Base-by-base conservation (phyloP, 306 rosid genomes). In the Vigna angularis region DNA sequence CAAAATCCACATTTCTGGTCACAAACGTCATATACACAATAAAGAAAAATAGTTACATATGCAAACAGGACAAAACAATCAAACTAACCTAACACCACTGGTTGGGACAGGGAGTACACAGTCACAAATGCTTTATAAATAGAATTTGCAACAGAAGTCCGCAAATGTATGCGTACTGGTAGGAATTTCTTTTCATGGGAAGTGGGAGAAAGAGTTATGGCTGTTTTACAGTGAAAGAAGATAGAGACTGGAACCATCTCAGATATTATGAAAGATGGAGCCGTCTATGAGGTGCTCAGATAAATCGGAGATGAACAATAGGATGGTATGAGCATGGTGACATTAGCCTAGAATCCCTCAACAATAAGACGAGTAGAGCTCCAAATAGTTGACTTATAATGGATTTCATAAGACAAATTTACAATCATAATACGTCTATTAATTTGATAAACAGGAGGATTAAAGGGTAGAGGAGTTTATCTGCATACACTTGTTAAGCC, bases 401-500 rank as follows among this genome's bases (percentile, higher is more conserved):
- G 26, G 16, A 16, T 68, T 58, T 81, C 40, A 24, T 49, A 34
- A 48, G 0, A 69, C 68, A 80, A 55, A 68, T 62, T 30, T 24
- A 52, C 55, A 44, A 18, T 42, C 28, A 75, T 24, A 34, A 55
- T 55, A 47, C 36, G 22, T 45, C 17, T 50, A 6, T 48, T 53
- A 53, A 74, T 44, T 30, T 1, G 11, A 17, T 15, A 28, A 30
- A 40, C 51, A 76, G 13, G 65, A 36, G 70, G 30, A 67, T 17
- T 47, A 22, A 4, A 58, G 42, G 68, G 66, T 32, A 55, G 20
- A 79, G 70, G 20, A 79, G 70, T 18, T 70, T 49, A 51, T 38
- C 47, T 45, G 52, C 83, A 44, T 86, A 94, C 98, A 56, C 82
- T 87, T 40, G 88, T 69, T 62, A 94, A 82, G 66, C 97, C 98